Evolutionary conservation across 352 stramenopile species (phyloP).

Genomic region (Pythium sp.): DNA sequence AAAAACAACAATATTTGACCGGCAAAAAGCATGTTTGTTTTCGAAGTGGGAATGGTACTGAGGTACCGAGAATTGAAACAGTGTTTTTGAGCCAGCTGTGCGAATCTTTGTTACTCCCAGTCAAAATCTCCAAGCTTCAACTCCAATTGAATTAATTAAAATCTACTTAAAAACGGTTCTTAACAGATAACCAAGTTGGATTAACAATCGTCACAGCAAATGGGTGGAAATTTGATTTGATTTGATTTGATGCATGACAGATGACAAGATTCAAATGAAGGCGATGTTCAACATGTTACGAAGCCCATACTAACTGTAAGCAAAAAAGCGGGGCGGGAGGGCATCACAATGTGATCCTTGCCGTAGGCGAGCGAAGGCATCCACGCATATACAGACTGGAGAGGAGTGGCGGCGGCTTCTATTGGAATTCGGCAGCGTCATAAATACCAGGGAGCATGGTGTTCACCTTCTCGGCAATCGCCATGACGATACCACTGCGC

Average conservation of each 20-base stretch:
- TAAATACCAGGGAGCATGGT: conserved; percentile 97
- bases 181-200: neutral
- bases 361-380: neutral
- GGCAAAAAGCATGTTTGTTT: no score
- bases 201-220: neutral
- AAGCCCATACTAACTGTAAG: neutral
- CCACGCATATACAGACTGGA: conserved; percentile 24
- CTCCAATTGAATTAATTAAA: no score
- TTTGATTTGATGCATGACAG: neutral
- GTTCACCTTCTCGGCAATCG: conserved; percentile 97
- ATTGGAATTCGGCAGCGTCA: conserved; percentile 93
- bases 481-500: conserved; percentile 94
- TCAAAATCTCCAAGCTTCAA: no score
- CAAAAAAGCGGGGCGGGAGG: neutral
- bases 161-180: no score
- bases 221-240: neutral
- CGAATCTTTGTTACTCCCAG: neutral
- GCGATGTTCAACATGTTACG: neutral
- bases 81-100: neutral
- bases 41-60: no score
- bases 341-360: neutral
- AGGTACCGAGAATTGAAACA: neutral
- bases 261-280: neutral
- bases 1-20: no score
- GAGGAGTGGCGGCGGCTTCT: conserved; percentile 28